A percentile compares a stretch with the other conserved stretches of the same genome.
Conservation (phyloP, 2,329 filamentous ascomycete genomes). For the Monosporascus sp. region DNA sequence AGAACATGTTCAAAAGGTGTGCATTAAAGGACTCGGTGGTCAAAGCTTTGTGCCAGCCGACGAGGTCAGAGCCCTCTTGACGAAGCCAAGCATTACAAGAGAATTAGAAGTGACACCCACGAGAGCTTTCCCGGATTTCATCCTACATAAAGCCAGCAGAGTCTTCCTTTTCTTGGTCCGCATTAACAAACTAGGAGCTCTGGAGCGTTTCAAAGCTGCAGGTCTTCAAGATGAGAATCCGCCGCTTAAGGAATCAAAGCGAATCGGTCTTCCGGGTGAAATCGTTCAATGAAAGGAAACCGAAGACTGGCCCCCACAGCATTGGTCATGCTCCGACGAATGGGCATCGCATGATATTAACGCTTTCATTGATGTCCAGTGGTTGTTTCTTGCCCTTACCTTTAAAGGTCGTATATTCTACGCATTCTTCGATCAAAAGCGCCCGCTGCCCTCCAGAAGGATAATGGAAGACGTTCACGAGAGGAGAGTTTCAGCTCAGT, state of each 20-base stretch:
- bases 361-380: background rate
- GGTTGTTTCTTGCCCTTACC: slow-evolving; percentile 3
- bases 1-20: no score
- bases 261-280: background rate
- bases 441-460: background rate
- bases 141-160: background rate
- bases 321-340: background rate
- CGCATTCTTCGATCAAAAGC: background rate
- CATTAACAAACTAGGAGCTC: background rate
- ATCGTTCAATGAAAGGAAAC: background rate
- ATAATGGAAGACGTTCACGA: background rate
- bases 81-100: background rate
- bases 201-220: background rate
- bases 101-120: background rate
- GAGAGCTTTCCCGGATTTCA: background rate
- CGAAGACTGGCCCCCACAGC: background rate
- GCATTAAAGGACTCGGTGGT: no score
- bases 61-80: background rate
- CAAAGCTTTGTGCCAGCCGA: background rate
- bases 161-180: slow-evolving; percentile 1
- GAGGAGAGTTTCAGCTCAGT: slow-evolving; percentile 4
- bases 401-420: background rate
- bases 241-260: background rate
- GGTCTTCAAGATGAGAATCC: slow-evolving; percentile 2
- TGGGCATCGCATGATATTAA: background rate